Conservation (phyloP, 352 stramenopile genomes). For the Globisporangium okanoganense region DNA sequence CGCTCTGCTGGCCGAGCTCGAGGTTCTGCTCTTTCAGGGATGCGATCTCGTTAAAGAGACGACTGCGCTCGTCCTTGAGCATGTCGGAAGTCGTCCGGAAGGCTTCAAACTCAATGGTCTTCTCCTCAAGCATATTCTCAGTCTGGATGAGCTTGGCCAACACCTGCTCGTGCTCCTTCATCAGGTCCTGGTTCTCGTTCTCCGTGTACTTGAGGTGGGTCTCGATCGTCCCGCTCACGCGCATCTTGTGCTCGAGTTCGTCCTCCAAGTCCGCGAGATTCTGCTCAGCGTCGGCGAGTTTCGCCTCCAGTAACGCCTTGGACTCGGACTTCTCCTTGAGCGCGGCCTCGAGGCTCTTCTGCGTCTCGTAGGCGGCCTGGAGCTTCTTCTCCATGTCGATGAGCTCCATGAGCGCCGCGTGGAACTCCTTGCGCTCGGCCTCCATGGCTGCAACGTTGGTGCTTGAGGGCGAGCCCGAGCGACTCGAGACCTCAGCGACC, state of each 20-base stretch:
- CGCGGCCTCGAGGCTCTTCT: conserved; percentile 44
- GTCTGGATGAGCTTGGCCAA: conserved; percentile 46
- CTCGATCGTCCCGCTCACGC: conserved; percentile 46
- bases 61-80: conserved; percentile 52
- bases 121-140: conserved; percentile 52
- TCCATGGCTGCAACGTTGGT: conserved; percentile 34
- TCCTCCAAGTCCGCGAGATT: conserved; percentile 47
- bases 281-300: conserved; percentile 41
- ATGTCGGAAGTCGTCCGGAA: conserved; percentile 58
- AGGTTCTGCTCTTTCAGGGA: conserved; percentile 47
- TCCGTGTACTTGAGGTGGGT: conserved; percentile 39
- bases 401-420: conserved; percentile 55
- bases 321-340: conserved; percentile 48
- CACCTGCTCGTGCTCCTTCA: conserved; percentile 39
- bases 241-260: conserved; percentile 51
- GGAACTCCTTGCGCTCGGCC: conserved; percentile 54
- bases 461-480: conserved; percentile 17
- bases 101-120: conserved; percentile 56
- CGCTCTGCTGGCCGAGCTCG: conserved; percentile 39
- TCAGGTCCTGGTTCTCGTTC: conserved; percentile 42
- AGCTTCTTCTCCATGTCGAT: conserved; percentile 69
- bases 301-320: conserved; percentile 41
- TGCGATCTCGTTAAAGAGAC: conserved; percentile 51
- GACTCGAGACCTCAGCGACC: conserved; percentile 41
- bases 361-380: conserved; percentile 54